Percentiles rank a stretch among this genome's conserved stretches.
These are phyloP conservation scores for Penicillium sp. DNA, from an alignment of 2,329 filamentous ascomycete species.

Conservation along the genomic window DNA sequence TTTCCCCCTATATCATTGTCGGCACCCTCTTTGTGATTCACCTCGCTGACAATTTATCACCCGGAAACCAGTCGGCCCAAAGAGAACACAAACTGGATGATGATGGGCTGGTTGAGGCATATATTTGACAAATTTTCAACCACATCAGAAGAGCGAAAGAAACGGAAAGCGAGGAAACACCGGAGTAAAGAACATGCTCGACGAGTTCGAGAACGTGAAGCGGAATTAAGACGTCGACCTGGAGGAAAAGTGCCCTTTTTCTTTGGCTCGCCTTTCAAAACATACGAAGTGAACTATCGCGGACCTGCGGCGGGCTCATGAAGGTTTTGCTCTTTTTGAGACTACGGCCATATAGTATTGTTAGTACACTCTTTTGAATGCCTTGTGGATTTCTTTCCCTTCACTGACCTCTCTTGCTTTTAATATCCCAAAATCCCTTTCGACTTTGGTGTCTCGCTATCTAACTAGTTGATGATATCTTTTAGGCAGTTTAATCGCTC, in stretches of 20 bases:
- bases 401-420: background rate
- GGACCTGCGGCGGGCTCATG: background rate
- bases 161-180: background rate
- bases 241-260: background rate
- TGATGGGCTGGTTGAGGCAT: background rate
- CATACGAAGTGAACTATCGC: background rate
- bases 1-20: background rate
- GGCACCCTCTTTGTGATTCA: background rate
- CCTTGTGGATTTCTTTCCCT: background rate
- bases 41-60: no score
- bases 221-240: background rate
- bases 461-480: no score
- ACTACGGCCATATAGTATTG: background rate
- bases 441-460: no score
- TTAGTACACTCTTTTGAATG: background rate
- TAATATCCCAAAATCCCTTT: background rate
- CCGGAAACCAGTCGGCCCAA: background rate
- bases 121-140: background rate
- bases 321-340: background rate
- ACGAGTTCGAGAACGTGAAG: background rate
- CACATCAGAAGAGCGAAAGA: background rate
- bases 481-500: no score
- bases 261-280: background rate
- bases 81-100: background rate
- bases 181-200: background rate